phyloP scores from a whole-genome alignment of 768 basidiomycete species.

The Boletus edulis region DNA sequence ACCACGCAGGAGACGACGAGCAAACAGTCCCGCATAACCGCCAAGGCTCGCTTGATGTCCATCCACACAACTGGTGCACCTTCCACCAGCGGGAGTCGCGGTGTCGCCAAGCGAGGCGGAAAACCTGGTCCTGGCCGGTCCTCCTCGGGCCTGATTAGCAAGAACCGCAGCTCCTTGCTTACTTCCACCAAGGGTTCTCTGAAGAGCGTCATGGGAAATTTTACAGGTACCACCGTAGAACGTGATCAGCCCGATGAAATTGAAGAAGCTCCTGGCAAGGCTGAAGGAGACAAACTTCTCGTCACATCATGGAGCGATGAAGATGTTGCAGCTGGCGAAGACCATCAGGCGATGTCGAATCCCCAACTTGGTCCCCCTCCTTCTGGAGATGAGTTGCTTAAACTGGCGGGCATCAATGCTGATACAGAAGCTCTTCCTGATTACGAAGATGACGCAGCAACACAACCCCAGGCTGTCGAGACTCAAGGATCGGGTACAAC shows the following conservation, averaged over 20 bases:
- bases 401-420: slow-evolving; percentile 47
- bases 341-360: slow-evolving; percentile 3
- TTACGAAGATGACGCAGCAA: slow-evolving; percentile 49
- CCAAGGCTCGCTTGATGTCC: slow-evolving; percentile 46
- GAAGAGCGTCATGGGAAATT: slow-evolving; percentile 50
- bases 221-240: slow-evolving; percentile 16
- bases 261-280: slow-evolving; percentile 7
- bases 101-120: slow-evolving; percentile 10
- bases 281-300: slow-evolving; percentile 4
- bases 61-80: slow-evolving; percentile 6
- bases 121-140: slow-evolving; percentile 54
- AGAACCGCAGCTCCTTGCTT: slow-evolving; percentile 50
- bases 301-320: slow-evolving; percentile 22
- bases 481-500: slow-evolving; percentile 4
- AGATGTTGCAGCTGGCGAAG: slow-evolving; percentile 8
- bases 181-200: slow-evolving; percentile 51
- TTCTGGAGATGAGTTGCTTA: slow-evolving; percentile 45
- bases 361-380: slow-evolving; percentile 23
- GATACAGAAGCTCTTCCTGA: slow-evolving; percentile 47
- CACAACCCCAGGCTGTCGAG: slow-evolving; percentile 8
- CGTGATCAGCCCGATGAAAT: slow-evolving; percentile 21
- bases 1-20: slow-evolving; percentile 21
- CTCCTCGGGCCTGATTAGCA: slow-evolving; percentile 40
- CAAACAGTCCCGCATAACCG: slow-evolving; percentile 42
- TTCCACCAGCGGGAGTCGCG: slow-evolving; percentile 11